Evolutionary conservation across 2,329 filamentous ascomycete genomes (phyloP), one percentile per base, ranked within the genome.

Genomic region (Diplodia intermedia): DNA sequence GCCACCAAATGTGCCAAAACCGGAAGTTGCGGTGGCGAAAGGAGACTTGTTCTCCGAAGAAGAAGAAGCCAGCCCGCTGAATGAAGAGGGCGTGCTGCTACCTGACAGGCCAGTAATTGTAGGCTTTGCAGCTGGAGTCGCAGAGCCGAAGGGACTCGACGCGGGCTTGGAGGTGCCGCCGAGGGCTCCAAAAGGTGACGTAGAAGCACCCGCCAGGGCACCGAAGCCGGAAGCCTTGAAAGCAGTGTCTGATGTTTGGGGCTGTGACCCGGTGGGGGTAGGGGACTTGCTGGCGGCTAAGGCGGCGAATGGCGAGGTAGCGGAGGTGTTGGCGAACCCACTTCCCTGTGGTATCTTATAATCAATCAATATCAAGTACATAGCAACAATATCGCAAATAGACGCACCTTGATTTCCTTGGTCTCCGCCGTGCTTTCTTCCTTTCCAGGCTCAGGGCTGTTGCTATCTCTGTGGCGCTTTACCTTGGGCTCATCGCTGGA

Each of bases 211-310:
- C 20, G 82, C 75, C 49, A 84, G 78, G 4, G 78, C 77, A 61
- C 81, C 77, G 67, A 84, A 84, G 20, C 77, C 81, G 47, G 82
- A 84, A 3, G 79, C 74, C 53, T 82, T 82, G 74, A 91, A 91
- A 7, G 82, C 82, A 52, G 78, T 78, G 4, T 79, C 70, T 5
- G 82, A 81, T 6, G 81, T 80, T 68, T 81, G 77, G 15, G 77
- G 75, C 60, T 75, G 68, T 6, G 7, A 71, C 60, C 4, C 69
- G 50, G 74, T 75, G 31, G 79, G 69, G 11, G 73, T 54, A 47
- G 75, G 73, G 18, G 77, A 74, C 69, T 79, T 77, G 70, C 69
- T 78, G 54, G 76, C 73, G 20, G 79, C 74, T 65, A 85, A 76
- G 52, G 80, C 75, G 61, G 81, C 78, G 70, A 86, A 86, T 4